phyloP scores from a whole-genome alignment of 2,329 filamentous ascomycete species.

The Phoma sp. region DNA sequence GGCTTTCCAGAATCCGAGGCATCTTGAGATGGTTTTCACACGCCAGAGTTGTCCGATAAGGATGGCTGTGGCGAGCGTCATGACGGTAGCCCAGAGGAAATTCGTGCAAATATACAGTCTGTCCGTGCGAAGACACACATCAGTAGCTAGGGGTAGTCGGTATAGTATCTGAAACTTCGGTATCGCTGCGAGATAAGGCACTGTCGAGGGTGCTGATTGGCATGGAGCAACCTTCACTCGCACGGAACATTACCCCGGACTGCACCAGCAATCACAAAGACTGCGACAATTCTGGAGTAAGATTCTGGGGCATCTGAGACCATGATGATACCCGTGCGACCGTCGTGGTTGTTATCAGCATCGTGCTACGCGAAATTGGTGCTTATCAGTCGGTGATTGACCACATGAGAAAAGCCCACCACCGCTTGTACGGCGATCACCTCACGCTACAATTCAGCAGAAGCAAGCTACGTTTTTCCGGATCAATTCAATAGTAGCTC shows the following conservation, averaged over 20 bases:
- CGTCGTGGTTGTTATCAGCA: not conserved
- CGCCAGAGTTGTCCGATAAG: not conserved
- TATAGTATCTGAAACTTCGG: not conserved
- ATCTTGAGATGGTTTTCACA: not conserved
- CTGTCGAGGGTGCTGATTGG: slow-evolving; percentile 28
- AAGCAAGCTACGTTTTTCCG: not conserved
- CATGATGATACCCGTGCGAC: slow-evolving; percentile 3
- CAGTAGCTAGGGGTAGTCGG: not conserved
- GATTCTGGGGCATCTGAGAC: not conserved
- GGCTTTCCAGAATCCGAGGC: not conserved
- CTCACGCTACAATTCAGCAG: not conserved
- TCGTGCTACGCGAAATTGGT: slow-evolving; percentile 4
- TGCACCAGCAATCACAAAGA: not conserved
- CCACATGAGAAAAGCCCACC: not conserved
- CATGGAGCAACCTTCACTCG: slow-evolving; percentile 7
- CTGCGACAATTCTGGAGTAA: not conserved
- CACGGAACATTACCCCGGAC: slow-evolving; percentile 13
- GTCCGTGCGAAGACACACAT: not conserved
- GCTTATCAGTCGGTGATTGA: slow-evolving; percentile 3
- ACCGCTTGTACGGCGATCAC: slow-evolving; percentile 9
- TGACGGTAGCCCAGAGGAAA: slow-evolving; percentile 16
- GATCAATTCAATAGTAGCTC: not conserved
- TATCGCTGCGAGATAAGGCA: slow-evolving; percentile 52
- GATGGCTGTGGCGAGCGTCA: not conserved
- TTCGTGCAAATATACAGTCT: slow-evolving; percentile 1